Evolutionary conservation across 495 filamentous ascomycete genomes (phyloP), one percentile per base, ranked within the genome.

Genomic region (Glarea lozoyensis): DNA sequence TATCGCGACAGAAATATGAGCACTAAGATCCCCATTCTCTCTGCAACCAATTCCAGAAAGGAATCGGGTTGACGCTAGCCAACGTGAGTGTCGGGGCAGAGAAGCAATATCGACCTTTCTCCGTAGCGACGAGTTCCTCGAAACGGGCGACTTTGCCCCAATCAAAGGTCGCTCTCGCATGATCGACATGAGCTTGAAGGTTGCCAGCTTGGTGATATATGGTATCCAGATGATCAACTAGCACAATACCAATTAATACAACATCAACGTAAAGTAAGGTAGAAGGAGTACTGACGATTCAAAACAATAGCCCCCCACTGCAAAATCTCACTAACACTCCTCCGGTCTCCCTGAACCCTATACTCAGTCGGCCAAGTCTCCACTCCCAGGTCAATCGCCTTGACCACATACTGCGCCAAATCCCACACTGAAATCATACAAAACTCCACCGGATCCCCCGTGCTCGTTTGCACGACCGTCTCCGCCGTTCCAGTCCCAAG

Each of bases 381-480:
- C 25, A 79, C 61, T 3, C 74, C 76, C 19, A 85, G 52, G 25
- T 75, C 73, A 30, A 76, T 56, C 2, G 81, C 75, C 18, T 72
- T 67, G 2, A 76, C 79, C 29, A 88, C 67, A 53, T 82, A 86
- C 33, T 66, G 67, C 13, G 66, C 82, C 21, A 86, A 74, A 45
- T 88, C 82, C 47, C 72, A 63, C 10, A 73, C 78, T 2, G 81
- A 77, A 4, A 79, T 86, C 61, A 88, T 62, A 43, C 70, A 75
- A n/a, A 86, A 59, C 7, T 58, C 62, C 1, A 75, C 70, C 3
- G 67, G 61, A 10, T 68, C 61, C 1, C 73, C 70, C 3, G 63
- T 57, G 1, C 65, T 40, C 42, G 69, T 67, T 15, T 59, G 61
- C 34, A 69, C 68, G 3, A 81, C 74, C 12, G 81, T 72, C 49